Conservation (phyloP, 768 basidiomycete species). For the Leccinum arenicola region DNA sequence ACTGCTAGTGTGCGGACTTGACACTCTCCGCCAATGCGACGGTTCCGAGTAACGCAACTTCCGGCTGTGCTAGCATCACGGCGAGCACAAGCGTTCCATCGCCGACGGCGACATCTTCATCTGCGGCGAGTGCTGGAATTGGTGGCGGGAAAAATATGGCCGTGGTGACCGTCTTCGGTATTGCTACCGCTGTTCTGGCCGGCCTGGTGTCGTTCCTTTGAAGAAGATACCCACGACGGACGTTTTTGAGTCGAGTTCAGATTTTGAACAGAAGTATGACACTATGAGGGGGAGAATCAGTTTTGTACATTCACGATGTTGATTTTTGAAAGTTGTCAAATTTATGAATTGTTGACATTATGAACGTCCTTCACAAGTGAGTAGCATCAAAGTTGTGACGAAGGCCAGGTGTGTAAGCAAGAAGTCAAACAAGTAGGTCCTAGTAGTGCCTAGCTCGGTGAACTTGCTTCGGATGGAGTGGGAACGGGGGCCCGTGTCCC, state of each 20-base stretch:
- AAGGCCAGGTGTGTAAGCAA: background rate
- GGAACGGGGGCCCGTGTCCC: background rate
- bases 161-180: constrained; percentile 2
- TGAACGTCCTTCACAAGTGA: background rate
- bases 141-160: constrained; percentile 15
- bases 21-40: constrained; percentile 55
- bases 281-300: background rate
- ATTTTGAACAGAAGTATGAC: background rate
- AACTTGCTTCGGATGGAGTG: background rate
- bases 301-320: background rate
- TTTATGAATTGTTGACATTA: background rate
- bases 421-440: no score
- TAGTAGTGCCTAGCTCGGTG: background rate
- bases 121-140: constrained; percentile 4
- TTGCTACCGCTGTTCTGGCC: constrained; percentile 10
- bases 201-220: constrained; percentile 13
- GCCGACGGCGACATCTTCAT: constrained; percentile 14
- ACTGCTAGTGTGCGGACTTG: constrained; percentile 72
- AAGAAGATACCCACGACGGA: background rate
- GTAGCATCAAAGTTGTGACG: background rate
- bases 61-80: constrained; percentile 34
- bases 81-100: constrained; percentile 11
- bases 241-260: background rate
- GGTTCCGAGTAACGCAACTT: constrained; percentile 42
- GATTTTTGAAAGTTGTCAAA: background rate